Conservation (phyloP, 164 flowering plant genomes). For the Platanus orientalis region DNA sequence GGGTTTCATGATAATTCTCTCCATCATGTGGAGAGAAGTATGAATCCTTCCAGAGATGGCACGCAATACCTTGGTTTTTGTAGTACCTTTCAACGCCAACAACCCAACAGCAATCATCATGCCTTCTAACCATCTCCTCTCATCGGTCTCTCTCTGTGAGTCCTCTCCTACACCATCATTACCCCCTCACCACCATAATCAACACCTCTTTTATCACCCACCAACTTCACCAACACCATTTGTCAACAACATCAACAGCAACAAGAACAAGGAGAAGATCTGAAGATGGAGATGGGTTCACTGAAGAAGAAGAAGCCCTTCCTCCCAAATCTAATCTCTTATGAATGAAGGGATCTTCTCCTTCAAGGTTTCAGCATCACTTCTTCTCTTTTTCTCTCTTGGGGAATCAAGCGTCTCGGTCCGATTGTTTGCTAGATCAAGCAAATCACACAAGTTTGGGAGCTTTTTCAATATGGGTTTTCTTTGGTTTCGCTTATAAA, state of each 20-base stretch:
- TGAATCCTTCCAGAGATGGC: constrained; percentile 8
- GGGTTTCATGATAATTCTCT: constrained; percentile 22
- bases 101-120: constrained; percentile 48
- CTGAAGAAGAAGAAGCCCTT: constrained; percentile 1
- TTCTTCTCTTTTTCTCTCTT: constrained; percentile 7
- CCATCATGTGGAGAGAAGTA: constrained; percentile 9
- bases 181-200: constrained; percentile 25
- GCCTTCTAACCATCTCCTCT: no score
- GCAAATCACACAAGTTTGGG: constrained; percentile 10
- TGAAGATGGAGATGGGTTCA: constrained; percentile 11
- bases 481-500: not conserved
- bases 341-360: constrained; percentile 9
- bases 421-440: constrained; percentile 31
- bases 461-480: not conserved
- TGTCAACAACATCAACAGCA: constrained; percentile 6
- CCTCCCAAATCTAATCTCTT: not conserved
- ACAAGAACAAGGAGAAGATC: constrained; percentile 11
- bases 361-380: not conserved
- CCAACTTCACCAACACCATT: constrained; percentile 15
- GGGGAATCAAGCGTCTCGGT: constrained; percentile 29
- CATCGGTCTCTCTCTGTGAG: constrained; percentile 20
- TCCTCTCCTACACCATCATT: constrained; percentile 32
- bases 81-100: constrained; percentile 23
- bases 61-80: constrained; percentile 28
- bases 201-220: constrained; percentile 13